Evolutionary conservation across 1,139 yeast species (phyloP).

Genomic region (Diutina ranongensis): DNA sequence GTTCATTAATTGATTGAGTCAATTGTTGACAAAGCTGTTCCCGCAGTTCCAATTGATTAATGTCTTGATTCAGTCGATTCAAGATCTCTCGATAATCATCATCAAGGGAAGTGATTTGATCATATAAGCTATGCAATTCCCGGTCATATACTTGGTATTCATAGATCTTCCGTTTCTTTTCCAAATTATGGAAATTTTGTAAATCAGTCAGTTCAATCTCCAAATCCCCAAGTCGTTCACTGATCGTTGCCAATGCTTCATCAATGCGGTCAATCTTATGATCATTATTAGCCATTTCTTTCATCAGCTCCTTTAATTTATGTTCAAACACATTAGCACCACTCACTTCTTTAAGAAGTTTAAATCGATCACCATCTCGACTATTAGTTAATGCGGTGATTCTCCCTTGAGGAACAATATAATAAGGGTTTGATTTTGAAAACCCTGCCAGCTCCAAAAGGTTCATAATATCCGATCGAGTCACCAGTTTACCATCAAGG

Average conservation of each 20-base stretch:
- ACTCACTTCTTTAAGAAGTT: constrained; percentile 79
- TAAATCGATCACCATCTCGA: constrained; percentile 69
- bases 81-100: constrained; percentile 43
- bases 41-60: constrained; percentile 34
- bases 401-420: constrained; percentile 94
- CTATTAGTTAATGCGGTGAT: constrained; percentile 82
- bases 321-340: constrained; percentile 90
- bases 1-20: constrained; percentile 33
- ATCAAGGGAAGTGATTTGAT: constrained; percentile 52
- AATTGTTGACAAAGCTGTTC: constrained; percentile 36
- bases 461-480: constrained; percentile 73
- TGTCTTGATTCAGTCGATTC: constrained; percentile 31
- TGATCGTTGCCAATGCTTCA: constrained; percentile 59
- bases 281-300: constrained; percentile 67
- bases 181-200: constrained; percentile 55
- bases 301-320: constrained; percentile 65
- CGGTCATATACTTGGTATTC: constrained; percentile 74
- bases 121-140: constrained; percentile 52
- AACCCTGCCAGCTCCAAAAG: constrained; percentile 88
- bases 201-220: constrained; percentile 75
- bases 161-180: constrained; percentile 54
- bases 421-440: constrained; percentile 83
- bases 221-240: constrained; percentile 63
- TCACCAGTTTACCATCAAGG: constrained; percentile 65
- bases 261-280: constrained; percentile 64